Base-by-base conservation (phyloP, 345 rosid species). In the Acer saccharum region DNA sequence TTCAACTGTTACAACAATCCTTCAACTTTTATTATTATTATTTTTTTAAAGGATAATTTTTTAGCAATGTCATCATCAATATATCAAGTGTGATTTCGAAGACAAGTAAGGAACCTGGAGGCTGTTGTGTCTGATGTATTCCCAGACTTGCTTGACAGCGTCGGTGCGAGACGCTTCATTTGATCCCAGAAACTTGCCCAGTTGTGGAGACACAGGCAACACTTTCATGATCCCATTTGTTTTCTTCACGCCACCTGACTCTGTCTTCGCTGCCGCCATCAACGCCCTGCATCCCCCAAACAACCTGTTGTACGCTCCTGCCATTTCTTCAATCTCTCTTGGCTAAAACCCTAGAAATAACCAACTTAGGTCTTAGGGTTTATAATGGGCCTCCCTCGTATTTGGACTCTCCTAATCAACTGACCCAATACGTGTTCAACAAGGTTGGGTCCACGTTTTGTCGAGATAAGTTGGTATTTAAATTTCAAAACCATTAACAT, bases 111-210 rank as follows among this genome's bases (percentile, higher is more conserved):
- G 3, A 3, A 88, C 93, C 93, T 90, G 90, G 69, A 90, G 87
- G 29, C 85, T 84, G 74, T 85, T 73, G 2, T 65, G 81, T 80
- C 85, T 88, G 74, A 90, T 76, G 18, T 86, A 74, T 44, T 72
- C 81, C 91, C 93, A 90, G 23, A 90, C 80, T 79, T 81, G 83
- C 83, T 88, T 88, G 71, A 84, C 83, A 7, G 86, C 90, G 0
- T 81, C 65, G 20, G 83, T 23, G 21, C 93, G 89, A 81, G 88
- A 82, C 69, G 80, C 83, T 75, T 88, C 87, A 21, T 54, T 77
- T 52, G 71, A 79, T 6, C 91, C 93, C 14, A 85, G 63, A 83
- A 90, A 88, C 6, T 21, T 48, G 50, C 86, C 52, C 7, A 85
- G 85, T 41, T 68, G 82, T 12, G 86, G 75, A 27, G 88, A 85